Evolutionary conservation across 75 land plant species (phyloP).

Genomic region (Cupressus sempervirens): DNA sequence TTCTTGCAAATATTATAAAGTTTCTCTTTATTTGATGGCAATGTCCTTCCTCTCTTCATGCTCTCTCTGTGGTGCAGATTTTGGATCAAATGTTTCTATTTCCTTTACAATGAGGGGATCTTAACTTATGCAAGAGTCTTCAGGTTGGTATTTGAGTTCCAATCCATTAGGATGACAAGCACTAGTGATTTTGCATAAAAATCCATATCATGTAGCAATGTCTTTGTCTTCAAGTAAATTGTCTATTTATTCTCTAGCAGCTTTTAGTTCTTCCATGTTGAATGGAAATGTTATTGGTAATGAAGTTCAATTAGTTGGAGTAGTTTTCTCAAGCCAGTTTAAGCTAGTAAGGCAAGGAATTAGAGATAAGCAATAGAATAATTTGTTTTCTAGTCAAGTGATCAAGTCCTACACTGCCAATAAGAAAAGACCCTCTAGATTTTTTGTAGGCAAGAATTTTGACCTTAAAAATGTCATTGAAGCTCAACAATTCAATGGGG

Average conservation of each 20-base stretch:
- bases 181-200: neutral
- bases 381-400: neutral
- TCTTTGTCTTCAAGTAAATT: neutral
- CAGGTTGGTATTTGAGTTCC: neutral
- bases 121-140: neutral
- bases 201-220: neutral
- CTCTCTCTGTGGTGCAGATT: neutral
- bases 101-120: neutral
- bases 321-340: neutral
- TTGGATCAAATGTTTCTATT: neutral
- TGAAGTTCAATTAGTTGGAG: neutral
- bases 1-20: neutral
- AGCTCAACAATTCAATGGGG: slow-evolving; percentile 88
- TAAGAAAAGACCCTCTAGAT: slow-evolving; percentile 7
- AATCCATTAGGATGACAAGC: neutral
- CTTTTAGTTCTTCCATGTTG: neutral
- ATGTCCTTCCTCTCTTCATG: neutral
- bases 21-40: neutral
- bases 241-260: neutral
- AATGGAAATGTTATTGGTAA: neutral
- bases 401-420: slow-evolving; percentile 8
- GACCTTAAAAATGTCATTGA: slow-evolving; percentile 81
- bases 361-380: neutral
- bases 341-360: neutral
- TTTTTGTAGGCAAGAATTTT: slow-evolving; percentile 44